Evolutionary conservation across 2,329 filamentous ascomycete species (phyloP).

Genomic region (Aspergillus sp.): DNA sequence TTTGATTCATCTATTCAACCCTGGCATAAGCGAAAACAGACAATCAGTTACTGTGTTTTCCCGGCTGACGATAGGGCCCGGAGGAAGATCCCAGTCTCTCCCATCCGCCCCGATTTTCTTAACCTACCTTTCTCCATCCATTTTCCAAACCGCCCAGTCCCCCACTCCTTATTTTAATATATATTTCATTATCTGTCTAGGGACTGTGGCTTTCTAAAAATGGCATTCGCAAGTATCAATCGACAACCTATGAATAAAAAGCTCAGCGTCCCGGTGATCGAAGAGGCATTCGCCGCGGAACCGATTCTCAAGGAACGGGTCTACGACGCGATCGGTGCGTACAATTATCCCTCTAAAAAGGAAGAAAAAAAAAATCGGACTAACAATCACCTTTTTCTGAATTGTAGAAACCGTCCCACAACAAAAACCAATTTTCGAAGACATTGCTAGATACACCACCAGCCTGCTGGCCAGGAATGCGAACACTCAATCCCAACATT

Average conservation of each 20-base stretch:
- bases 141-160: slow-evolving; percentile 1
- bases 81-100: slow-evolving; percentile 15
- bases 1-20: background rate
- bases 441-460: slow-evolving; percentile 43
- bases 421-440: slow-evolving; percentile 39
- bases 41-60: background rate
- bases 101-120: slow-evolving; percentile 7
- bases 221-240: slow-evolving; percentile 36
- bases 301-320: slow-evolving; percentile 34
- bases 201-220: slow-evolving; percentile 17
- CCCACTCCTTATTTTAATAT: background rate
- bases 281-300: slow-evolving; percentile 36
- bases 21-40: background rate
- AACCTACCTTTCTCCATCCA: slow-evolving; percentile 4
- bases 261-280: slow-evolving; percentile 26
- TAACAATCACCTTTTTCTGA: slow-evolving; percentile 2
- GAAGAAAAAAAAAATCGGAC: background rate
- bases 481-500: slow-evolving; percentile 12
- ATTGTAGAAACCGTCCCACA: slow-evolving; percentile 30
- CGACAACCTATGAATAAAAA: slow-evolving; percentile 8
- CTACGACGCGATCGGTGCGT: slow-evolving; percentile 39
- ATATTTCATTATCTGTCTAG: slow-evolving; percentile 5
- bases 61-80: slow-evolving; percentile 7
- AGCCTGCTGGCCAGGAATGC: slow-evolving; percentile 29
- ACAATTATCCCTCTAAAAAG: slow-evolving; percentile 2